phyloP scores from a whole-genome alignment of 192 early-diverging fungal species.

The Neocallimastix lanati region DNA sequence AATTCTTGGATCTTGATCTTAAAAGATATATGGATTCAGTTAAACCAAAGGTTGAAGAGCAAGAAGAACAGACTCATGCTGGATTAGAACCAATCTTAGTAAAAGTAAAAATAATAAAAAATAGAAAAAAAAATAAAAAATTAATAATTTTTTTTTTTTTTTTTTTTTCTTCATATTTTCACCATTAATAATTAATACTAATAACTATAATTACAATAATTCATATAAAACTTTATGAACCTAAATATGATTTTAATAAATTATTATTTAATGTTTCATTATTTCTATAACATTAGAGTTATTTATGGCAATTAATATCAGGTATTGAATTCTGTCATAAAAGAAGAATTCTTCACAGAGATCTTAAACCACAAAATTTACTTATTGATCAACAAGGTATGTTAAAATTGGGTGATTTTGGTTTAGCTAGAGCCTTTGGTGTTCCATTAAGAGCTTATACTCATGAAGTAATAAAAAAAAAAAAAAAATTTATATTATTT shows the following conservation, averaged over 20 bases:
- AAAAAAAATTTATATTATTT: too few species aligned
- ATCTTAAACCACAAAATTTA: conserved; percentile 96
- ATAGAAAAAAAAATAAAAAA: neutral
- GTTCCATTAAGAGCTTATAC: conserved; percentile 85
- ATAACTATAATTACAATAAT: too few species aligned
- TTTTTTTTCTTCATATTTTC: neutral
- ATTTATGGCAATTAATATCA: conserved; percentile 71
- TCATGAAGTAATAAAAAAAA: conserved; percentile 45
- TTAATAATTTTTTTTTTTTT: neutral
- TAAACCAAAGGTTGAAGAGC: neutral
- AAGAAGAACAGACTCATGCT: conserved; percentile 6
- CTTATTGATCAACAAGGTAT: conserved; percentile 73
- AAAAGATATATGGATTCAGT: conserved; percentile 64
- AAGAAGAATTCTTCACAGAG: conserved; percentile 83
- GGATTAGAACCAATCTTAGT: conserved; percentile 34
- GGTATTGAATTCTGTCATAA: conserved; percentile 83
- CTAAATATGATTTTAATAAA: too few species aligned
- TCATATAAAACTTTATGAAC: too few species aligned
- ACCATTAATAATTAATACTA: too few species aligned
- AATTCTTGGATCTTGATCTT: conserved; percentile 81
- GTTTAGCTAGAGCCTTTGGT: conserved; percentile 79
- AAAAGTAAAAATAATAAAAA: conserved; percentile 22
- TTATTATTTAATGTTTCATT: too few species aligned
- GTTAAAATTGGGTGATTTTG: conserved; percentile 91
- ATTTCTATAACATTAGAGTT: too few species aligned